Percentiles rank a stretch among this genome's conserved stretches.
phyloP scores from a whole-genome alignment of 148 eudicot genomes.

The Limonium bicolor region DNA sequence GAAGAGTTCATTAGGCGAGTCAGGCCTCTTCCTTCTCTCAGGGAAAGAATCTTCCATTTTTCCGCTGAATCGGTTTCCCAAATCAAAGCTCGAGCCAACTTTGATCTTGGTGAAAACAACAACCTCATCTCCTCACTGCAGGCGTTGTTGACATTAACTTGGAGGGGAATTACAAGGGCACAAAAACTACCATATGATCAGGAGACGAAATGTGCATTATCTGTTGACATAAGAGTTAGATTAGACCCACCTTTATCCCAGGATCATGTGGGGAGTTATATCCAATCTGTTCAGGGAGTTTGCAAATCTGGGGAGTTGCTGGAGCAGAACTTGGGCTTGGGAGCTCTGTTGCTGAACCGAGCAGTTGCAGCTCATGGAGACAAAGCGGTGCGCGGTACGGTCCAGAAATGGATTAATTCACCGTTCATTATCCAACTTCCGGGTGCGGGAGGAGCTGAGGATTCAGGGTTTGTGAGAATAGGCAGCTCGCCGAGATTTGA shows the following conservation, averaged over 20 bases:
- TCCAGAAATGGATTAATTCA: background rate
- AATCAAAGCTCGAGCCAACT: background rate
- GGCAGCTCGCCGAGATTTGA: too few relatives aligned
- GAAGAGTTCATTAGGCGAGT: slow-evolving; percentile 3
- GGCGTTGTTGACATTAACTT: background rate
- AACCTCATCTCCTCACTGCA: background rate
- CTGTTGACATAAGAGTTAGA: background rate
- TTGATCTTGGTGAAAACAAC: background rate
- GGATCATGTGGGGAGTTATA: background rate
- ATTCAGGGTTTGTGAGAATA: too few relatives aligned
- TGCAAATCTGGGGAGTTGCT: background rate
- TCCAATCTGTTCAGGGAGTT: background rate
- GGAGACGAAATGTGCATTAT: background rate
- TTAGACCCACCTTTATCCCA: background rate
- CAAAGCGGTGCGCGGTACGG: background rate
- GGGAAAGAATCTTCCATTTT: background rate
- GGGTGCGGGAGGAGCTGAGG: too few relatives aligned
- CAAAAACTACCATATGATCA: background rate
- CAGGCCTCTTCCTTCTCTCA: background rate
- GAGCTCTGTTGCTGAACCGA: background rate
- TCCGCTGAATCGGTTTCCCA: background rate
- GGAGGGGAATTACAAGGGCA: background rate
- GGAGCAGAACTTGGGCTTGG: background rate
- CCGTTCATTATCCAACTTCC: too few relatives aligned
- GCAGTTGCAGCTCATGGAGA: background rate